Percentiles rank a stretch among this genome's conserved stretches.
phyloP scores from a whole-genome alignment of 2,329 filamentous ascomycete genomes.

The Ceratocystis papillata region DNA sequence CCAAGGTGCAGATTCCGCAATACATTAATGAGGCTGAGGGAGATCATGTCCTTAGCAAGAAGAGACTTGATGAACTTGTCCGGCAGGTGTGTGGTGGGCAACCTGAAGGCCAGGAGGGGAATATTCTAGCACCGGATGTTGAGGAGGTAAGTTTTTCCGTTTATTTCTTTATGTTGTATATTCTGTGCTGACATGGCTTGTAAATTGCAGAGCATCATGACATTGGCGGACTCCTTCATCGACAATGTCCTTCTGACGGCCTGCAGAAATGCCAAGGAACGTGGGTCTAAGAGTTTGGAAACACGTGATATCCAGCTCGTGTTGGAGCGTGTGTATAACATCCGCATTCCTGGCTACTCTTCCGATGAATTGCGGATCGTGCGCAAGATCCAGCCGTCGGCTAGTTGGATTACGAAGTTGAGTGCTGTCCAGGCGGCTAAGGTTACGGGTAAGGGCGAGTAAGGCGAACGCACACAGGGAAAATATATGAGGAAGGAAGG shows the following conservation, averaged over 20 bases:
- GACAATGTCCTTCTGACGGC: slow-evolving; percentile 80
- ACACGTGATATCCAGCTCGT: slow-evolving; percentile 76
- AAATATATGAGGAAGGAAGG: slow-evolving; percentile 41
- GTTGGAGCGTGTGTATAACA: slow-evolving; percentile 76
- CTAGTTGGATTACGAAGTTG: slow-evolving; percentile 93
- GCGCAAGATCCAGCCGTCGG: slow-evolving; percentile 78
- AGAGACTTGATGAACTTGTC: slow-evolving; percentile 91
- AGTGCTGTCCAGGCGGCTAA: slow-evolving; percentile 92
- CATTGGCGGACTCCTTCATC: slow-evolving; percentile 86
- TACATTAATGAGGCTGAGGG: slow-evolving; percentile 86
- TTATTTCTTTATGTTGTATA: background rate
- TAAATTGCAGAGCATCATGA: slow-evolving; percentile 59
- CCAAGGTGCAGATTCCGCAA: slow-evolving; percentile 67
- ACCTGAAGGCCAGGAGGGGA: slow-evolving; percentile 59
- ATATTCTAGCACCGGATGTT: slow-evolving; percentile 77
- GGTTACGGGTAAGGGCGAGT: slow-evolving; percentile 53
- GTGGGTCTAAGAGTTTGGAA: slow-evolving; percentile 80
- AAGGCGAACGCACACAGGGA: slow-evolving; percentile 37
- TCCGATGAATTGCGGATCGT: slow-evolving; percentile 91
- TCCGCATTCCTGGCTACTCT: slow-evolving; percentile 85
- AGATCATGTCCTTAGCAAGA: slow-evolving; percentile 90
- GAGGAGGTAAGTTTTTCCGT: slow-evolving; percentile 61
- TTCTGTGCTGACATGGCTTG: background rate
- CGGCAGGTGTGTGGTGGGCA: slow-evolving; percentile 81
- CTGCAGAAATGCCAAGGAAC: slow-evolving; percentile 85